These are phyloP conservation scores for Myxozyma udenii DNA, from an alignment of 805 yeast genomes.

Conservation along the genomic window DNA sequence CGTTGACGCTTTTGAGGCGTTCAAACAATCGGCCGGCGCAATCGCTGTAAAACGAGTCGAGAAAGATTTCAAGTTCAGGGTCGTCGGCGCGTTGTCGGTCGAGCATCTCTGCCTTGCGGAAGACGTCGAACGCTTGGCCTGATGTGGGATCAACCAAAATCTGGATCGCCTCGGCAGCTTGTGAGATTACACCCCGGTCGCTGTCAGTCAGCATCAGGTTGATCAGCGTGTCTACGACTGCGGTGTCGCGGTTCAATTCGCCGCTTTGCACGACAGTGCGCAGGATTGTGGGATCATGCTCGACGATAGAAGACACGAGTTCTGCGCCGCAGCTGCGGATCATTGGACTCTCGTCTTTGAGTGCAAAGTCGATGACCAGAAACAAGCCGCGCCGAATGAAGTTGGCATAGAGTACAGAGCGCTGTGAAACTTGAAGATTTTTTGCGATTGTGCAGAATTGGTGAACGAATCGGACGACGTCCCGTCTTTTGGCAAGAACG, in stretches of 20 bases:
- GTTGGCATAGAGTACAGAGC: conserved; percentile 60
- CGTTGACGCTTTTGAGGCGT: conserved; percentile 44
- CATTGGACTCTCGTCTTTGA: conserved; percentile 48
- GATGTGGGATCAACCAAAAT: conserved; percentile 60
- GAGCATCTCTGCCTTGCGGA: conserved; percentile 17
- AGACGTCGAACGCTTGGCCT: conserved; percentile 22
- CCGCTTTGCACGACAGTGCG: conserved; percentile 14
- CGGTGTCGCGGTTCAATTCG: background rate
- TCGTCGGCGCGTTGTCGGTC: conserved; percentile 22
- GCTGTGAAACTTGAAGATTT: conserved; percentile 56
- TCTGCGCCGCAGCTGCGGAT: conserved; percentile 75
- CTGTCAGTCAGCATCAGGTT: conserved; percentile 60
- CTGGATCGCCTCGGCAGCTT: conserved; percentile 78
- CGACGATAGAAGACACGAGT: conserved; percentile 72
- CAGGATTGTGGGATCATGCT: conserved; percentile 59
- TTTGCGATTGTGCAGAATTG: conserved; percentile 78
- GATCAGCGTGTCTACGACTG: conserved; percentile 44
- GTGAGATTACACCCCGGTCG: conserved; percentile 71
- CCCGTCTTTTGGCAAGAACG: conserved; percentile 45
- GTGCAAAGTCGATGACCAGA: conserved; percentile 66
- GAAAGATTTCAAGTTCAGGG: conserved; percentile 39
- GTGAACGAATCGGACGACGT: conserved; percentile 74
- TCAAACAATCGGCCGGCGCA: conserved; percentile 59
- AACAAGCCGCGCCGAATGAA: conserved; percentile 69
- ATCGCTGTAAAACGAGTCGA: conserved; percentile 57